A percentile compares a stretch with the other conserved stretches of the same genome.
phyloP scores from a whole-genome alignment of 352 stramenopile genomes.

The Chrysophaeum taylorii region DNA sequence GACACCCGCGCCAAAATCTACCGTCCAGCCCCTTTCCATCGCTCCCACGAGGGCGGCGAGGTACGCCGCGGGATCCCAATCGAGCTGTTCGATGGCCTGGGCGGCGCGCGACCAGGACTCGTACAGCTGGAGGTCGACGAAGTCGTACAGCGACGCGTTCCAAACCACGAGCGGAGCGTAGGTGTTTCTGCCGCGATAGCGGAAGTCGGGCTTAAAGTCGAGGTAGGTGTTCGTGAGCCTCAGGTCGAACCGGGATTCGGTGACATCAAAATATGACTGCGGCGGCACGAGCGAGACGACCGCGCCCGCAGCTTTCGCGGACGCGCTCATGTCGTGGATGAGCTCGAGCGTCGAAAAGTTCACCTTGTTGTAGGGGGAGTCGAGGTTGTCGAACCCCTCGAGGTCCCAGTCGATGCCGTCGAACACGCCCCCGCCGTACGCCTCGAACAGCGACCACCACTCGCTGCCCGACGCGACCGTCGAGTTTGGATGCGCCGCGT shows the following conservation, averaged over 20 bases:
- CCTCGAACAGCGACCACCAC: constrained; percentile 36
- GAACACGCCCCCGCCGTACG: constrained; percentile 33
- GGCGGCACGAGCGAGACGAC: constrained; percentile 46
- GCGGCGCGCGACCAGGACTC: constrained; percentile 43
- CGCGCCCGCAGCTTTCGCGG: constrained; percentile 28
- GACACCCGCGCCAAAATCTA: constrained; percentile 18
- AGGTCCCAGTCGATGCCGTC: constrained; percentile 55
- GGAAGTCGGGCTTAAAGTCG: not conserved
- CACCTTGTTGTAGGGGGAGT: constrained; percentile 32
- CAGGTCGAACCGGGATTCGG: not conserved
- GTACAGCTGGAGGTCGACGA: constrained; percentile 50
- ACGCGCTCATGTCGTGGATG: constrained; percentile 37
- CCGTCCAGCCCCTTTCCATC: not conserved
- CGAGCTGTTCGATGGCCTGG: constrained; percentile 31
- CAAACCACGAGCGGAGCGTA: not conserved
- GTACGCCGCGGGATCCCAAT: constrained; percentile 29
- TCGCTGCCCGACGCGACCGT: constrained; percentile 22
- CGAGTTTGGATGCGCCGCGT: constrained; percentile 34
- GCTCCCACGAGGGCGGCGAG: constrained; percentile 29
- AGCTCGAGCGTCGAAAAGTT: constrained; percentile 31
- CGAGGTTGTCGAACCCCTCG: constrained; percentile 44
- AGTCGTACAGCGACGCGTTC: constrained; percentile 39
- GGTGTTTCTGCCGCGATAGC: not conserved
- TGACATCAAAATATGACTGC: constrained; percentile 47
- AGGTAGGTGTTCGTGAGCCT: not conserved